These are phyloP conservation scores for Xylariaceae sp. DNA, from an alignment of 2,329 filamentous ascomycete genomes.

Conservation along the genomic window DNA sequence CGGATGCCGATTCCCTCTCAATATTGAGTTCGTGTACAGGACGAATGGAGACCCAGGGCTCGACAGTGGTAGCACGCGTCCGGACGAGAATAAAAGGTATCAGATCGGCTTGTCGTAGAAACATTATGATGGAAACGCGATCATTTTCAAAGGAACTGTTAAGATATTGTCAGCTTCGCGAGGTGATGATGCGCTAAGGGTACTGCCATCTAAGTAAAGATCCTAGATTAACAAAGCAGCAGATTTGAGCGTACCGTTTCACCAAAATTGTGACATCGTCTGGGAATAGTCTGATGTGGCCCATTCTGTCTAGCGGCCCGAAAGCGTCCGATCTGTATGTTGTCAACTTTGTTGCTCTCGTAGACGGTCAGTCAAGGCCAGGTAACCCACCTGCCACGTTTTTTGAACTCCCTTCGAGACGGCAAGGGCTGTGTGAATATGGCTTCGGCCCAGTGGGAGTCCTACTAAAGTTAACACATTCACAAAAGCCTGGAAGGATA, in stretches of 20 bases:
- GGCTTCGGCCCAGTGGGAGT: conserved; percentile 65
- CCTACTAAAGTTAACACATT: conserved; percentile 43
- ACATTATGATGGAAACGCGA: conserved; percentile 60
- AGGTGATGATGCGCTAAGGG: background rate
- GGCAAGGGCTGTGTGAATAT: conserved; percentile 64
- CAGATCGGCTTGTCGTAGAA: conserved; percentile 51
- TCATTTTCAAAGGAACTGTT: conserved; percentile 62
- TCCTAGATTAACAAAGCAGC: background rate
- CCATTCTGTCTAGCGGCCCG: conserved; percentile 46
- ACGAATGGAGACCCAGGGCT: conserved; percentile 55
- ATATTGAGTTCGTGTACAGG: conserved; percentile 64
- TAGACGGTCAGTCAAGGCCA: background rate
- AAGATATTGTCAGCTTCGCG: conserved; percentile 7
- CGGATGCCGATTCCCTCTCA: conserved; percentile 53
- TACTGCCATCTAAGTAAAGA: background rate
- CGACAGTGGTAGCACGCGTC: conserved; percentile 43
- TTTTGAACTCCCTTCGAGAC: conserved; percentile 56
- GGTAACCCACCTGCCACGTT: conserved; percentile 45
- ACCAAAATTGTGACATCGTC: conserved; percentile 60
- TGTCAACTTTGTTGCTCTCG: conserved; percentile 7
- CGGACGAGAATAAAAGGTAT: conserved; percentile 57
- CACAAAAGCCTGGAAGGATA: conserved; percentile 15
- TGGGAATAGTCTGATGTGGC: conserved; percentile 51
- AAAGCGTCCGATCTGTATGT: conserved; percentile 35
- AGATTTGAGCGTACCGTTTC: conserved; percentile 52